Evolutionary conservation across 371 early-diverging fungal species (phyloP).

Genomic region (Apophysomyces sp.): DNA sequence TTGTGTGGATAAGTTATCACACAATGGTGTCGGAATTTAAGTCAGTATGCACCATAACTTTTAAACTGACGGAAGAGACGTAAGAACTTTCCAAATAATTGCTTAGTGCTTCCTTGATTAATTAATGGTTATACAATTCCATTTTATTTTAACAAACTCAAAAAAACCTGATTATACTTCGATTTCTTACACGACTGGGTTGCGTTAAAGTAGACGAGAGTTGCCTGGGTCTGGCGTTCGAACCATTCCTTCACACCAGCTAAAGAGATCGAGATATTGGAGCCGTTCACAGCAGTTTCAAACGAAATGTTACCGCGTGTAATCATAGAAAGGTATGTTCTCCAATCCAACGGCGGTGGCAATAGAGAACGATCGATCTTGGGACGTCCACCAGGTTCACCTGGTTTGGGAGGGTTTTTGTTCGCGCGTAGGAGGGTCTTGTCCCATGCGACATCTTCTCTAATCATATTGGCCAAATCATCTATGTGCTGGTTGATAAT

Average conservation of each 20-base stretch:
- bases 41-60: no score
- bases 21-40: no score
- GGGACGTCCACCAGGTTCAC: neutral
- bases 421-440: slow-evolving; percentile 5
- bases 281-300: slow-evolving; percentile 11
- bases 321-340: neutral
- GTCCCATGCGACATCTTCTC: slow-evolving; percentile 21
- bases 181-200: no score
- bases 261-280: slow-evolving; percentile 6
- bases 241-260: slow-evolving; percentile 18
- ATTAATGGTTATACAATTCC: no score
- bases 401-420: neutral
- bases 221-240: neutral
- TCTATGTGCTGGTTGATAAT: slow-evolving; percentile 12
- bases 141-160: no score
- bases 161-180: no score
- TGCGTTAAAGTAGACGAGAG: neutral
- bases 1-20: no score
- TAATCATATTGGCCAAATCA: slow-evolving; percentile 11
- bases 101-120: no score
- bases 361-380: neutral
- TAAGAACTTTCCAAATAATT: no score
- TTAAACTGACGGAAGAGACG: no score
- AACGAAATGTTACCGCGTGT: slow-evolving; percentile 9
- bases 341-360: neutral